phyloP scores from a whole-genome alignment of 1,284 basidiomycete species.

The Boletus sp. region DNA sequence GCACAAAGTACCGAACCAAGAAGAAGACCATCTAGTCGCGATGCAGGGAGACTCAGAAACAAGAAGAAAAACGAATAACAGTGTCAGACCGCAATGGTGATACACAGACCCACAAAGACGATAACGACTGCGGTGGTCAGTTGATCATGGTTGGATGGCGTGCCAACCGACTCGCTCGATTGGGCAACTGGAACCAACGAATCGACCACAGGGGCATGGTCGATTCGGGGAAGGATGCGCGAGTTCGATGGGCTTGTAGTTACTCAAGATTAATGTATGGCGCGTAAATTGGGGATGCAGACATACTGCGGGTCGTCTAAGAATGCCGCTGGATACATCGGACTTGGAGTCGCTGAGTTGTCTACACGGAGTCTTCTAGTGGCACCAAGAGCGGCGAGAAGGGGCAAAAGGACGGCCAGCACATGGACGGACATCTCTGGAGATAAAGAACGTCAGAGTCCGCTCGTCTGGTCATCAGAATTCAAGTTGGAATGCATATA shows the following conservation, averaged over 20 bases:
- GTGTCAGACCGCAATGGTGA: conserved; percentile 13
- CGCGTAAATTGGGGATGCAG: background rate
- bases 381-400: background rate
- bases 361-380: background rate
- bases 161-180: background rate
- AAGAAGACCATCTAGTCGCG: conserved; percentile 14
- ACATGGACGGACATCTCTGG: background rate
- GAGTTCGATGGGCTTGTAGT: background rate
- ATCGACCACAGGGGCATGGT: conserved; percentile 13
- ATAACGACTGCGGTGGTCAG: background rate
- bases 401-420: background rate
- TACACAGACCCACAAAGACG: conserved; percentile 4
- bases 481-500: too few species aligned
- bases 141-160: conserved; percentile 1
- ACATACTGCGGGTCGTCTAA: conserved; percentile 9
- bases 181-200: conserved; percentile 12
- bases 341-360: background rate
- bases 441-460: too few species aligned
- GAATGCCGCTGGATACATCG: background rate
- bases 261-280: background rate
- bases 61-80: background rate
- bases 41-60: conserved; percentile 3
- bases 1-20: conserved; percentile 14
- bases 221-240: background rate
- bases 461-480: too few species aligned